phyloP scores from a whole-genome alignment of 2,329 filamentous ascomycete genomes.

The Aspergillus clavatus region DNA sequence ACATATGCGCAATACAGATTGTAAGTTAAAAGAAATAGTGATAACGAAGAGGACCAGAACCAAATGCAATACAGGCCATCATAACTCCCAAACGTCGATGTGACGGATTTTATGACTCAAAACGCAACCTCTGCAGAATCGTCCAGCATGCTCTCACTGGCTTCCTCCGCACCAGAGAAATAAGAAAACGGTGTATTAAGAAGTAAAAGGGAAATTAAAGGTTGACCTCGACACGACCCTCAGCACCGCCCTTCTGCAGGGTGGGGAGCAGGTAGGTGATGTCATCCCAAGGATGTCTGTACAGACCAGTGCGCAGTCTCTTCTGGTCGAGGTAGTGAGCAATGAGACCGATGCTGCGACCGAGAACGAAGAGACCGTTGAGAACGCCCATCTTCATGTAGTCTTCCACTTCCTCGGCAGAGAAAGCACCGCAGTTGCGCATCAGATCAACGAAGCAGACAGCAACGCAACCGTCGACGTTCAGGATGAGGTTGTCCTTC shows the following conservation, averaged over 20 bases:
- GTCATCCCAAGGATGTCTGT: constrained; percentile 99
- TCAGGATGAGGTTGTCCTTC: constrained; percentile 99
- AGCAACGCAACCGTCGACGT: constrained; percentile 96
- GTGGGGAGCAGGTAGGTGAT: constrained; percentile 91
- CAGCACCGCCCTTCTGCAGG: constrained; percentile 66
- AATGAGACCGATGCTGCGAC: constrained; percentile 96
- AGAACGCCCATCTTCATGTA: constrained; percentile 99
- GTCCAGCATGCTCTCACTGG: constrained; percentile 9
- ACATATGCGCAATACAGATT: constrained; percentile 28
- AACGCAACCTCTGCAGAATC: constrained; percentile 24
- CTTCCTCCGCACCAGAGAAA: constrained; percentile 9
- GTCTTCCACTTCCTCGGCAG: constrained; percentile 91
- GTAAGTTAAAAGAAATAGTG: constrained; percentile 23
- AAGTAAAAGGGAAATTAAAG: constrained; percentile 47
- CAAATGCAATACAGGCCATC: constrained; percentile 28
- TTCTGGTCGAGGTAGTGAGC: constrained; percentile 99
- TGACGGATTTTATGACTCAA: constrained; percentile 33
- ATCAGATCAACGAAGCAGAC: constrained; percentile 98
- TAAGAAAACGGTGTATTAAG: constrained; percentile 18
- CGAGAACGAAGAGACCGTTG: constrained; percentile 98
- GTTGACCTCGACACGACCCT: constrained; percentile 86
- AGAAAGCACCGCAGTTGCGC: constrained; percentile 97
- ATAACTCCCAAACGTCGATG: constrained; percentile 35
- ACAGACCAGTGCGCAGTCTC: constrained; percentile 94
- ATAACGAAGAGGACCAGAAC: constrained; percentile 25